Percentiles rank a stretch among this genome's conserved stretches.
Conservation (phyloP, 805 yeast genomes). For the Zygosaccharomyces bisporus region DNA sequence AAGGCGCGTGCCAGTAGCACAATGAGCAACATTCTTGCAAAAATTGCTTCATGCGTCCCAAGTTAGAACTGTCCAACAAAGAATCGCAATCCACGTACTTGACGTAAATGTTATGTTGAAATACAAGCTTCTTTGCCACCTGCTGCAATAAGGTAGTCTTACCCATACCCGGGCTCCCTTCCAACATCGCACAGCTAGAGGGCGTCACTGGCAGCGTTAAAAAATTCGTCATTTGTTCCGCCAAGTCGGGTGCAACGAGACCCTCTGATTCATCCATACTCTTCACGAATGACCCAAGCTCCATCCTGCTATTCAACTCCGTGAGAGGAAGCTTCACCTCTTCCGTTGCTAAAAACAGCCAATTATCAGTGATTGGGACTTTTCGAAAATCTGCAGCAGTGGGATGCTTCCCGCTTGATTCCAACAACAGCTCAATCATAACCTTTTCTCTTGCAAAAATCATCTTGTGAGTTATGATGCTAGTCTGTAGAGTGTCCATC, state of each 20-base stretch:
- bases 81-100: slow-evolving; percentile 53
- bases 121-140: slow-evolving; percentile 38
- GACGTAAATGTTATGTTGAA: slow-evolving; percentile 39
- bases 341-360: slow-evolving; percentile 7
- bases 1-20: slow-evolving; percentile 74
- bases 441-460: slow-evolving; percentile 12
- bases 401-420: slow-evolving; percentile 13
- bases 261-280: neutral
- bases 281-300: neutral
- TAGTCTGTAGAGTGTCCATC: slow-evolving; percentile 6
- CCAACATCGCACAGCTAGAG: slow-evolving; percentile 51
- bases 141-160: slow-evolving; percentile 55
- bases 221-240: slow-evolving; percentile 7
- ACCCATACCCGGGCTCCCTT: slow-evolving; percentile 81
- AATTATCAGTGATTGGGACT: slow-evolving; percentile 2
- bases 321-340: slow-evolving; percentile 6
- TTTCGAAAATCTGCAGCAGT: slow-evolving; percentile 6
- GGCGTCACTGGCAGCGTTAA: slow-evolving; percentile 22
- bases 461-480: slow-evolving; percentile 19
- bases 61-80: slow-evolving; percentile 25
- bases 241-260: slow-evolving; percentile 3
- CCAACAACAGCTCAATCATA: slow-evolving; percentile 17
- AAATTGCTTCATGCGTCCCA: slow-evolving; percentile 41
- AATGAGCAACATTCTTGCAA: slow-evolving; percentile 42
- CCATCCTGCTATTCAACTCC: neutral